Conservation (phyloP, 371 early-diverging fungal species). For the Mucor mucedo region DNA sequence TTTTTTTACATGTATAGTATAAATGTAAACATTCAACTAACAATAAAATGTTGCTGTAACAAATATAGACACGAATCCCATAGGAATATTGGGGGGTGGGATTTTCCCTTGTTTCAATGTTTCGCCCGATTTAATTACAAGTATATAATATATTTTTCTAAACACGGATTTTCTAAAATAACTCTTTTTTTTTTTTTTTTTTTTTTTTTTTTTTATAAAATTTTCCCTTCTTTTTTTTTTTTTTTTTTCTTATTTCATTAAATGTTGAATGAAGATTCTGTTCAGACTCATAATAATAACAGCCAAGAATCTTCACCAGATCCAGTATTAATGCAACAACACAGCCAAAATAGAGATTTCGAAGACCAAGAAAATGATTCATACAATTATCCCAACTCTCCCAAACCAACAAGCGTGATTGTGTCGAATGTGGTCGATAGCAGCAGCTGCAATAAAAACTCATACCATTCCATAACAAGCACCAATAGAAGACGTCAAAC, state of each 20-base stretch:
- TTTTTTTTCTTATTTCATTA: not conserved
- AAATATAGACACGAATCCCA: not conserved
- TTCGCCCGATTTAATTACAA: constrained; percentile 13
- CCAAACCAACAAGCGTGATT: constrained; percentile 13
- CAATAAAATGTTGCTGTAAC: not conserved
- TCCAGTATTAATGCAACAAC: constrained; percentile 13
- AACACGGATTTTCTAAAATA: not conserved
- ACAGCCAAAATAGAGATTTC: not conserved
- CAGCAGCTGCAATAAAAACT: not conserved
- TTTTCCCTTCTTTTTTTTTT: not conserved
- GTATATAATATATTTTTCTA: not conserved
- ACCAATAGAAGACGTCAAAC: not conserved
- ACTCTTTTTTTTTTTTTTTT: constrained; percentile 3
- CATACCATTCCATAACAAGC: constrained; percentile 12
- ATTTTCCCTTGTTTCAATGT: constrained; percentile 13
- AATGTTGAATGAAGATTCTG: constrained; percentile 25
- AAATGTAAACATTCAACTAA: not conserved
- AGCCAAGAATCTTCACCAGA: constrained; percentile 22
- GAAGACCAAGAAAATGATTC: constrained; percentile 4
- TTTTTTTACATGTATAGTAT: not conserved
- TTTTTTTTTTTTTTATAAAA: not conserved
- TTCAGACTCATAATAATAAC: constrained; percentile 22
- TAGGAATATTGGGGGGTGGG: not conserved
- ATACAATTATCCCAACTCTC: constrained; percentile 16
- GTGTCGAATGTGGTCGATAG: not conserved